These are phyloP conservation scores for Polychaeton citri DNA, from an alignment of 2,329 filamentous ascomycete genomes.

Conservation along the genomic window DNA sequence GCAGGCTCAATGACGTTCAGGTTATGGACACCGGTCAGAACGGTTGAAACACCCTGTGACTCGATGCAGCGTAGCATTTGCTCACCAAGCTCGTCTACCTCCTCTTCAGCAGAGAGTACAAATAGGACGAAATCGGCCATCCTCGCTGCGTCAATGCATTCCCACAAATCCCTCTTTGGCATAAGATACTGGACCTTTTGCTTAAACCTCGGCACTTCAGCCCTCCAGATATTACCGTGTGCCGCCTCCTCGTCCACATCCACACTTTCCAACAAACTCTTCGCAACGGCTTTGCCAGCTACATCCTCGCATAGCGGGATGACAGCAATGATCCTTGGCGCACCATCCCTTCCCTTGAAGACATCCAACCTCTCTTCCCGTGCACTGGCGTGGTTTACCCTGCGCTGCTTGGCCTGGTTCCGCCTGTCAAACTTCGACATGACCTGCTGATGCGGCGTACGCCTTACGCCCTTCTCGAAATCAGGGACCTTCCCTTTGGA, in stretches of 20 bases:
- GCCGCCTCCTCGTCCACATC: conserved; percentile 58
- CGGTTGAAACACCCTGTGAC: conserved; percentile 85
- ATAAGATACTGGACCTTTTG: conserved; percentile 83
- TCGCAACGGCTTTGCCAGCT: conserved; percentile 53
- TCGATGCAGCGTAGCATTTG: conserved; percentile 75
- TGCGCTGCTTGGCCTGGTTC: conserved; percentile 87
- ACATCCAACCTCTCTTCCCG: conserved; percentile 66
- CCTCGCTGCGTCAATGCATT: conserved; percentile 72
- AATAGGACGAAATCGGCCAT: conserved; percentile 86
- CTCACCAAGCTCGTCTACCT: conserved; percentile 77
- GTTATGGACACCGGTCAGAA: conserved; percentile 64
- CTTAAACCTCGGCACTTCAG: conserved; percentile 80
- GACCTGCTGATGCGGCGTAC: conserved; percentile 87
- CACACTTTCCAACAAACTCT: conserved; percentile 60
- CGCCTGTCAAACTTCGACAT: conserved; percentile 94
- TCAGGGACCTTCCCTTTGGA: conserved; percentile 73
- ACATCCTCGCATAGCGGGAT: conserved; percentile 68
- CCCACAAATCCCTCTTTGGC: conserved; percentile 57
- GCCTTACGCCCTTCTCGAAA: conserved; percentile 59
- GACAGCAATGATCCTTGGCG: conserved; percentile 76
- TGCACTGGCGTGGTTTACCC: conserved; percentile 69
- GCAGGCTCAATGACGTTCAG: conserved; percentile 64
- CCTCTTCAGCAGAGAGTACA: conserved; percentile 65
- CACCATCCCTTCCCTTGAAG: conserved; percentile 76
- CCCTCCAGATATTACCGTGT: conserved; percentile 42